Evolutionary conservation across 2,329 filamentous ascomycete species (phyloP).

Genomic region (Epichloe sylvatica): DNA sequence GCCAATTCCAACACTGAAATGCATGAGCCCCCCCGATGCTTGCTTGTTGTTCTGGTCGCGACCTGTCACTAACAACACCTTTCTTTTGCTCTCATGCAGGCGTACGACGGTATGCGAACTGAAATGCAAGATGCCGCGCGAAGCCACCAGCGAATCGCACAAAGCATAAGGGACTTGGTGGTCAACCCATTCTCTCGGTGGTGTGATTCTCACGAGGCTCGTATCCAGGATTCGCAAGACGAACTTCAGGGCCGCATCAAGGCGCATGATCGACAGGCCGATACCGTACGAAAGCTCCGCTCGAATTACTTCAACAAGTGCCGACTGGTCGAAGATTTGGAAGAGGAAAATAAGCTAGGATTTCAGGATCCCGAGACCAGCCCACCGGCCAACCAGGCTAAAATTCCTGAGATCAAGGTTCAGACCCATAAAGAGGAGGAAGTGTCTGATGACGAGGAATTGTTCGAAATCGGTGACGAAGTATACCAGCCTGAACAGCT

Average conservation of each 20-base stretch:
- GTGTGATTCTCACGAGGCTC: conserved; percentile 87
- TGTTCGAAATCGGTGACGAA: conserved; percentile 82
- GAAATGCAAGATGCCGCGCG: conserved; percentile 87
- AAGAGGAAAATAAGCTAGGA: conserved; percentile 96
- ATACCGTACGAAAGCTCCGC: conserved; percentile 79
- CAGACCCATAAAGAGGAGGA: conserved; percentile 50
- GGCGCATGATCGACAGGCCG: conserved; percentile 81
- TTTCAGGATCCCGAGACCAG: conserved; percentile 77
- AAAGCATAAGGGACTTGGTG: conserved; percentile 90
- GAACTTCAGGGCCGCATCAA: conserved; percentile 85
- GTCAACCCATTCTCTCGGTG: conserved; percentile 88
- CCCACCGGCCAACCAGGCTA: conserved; percentile 39
- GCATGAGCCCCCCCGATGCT: neutral
- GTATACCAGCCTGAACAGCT: conserved; percentile 73
- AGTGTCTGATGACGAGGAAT: conserved; percentile 55
- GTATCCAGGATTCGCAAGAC: conserved; percentile 87
- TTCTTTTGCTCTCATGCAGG: conserved; percentile 34
- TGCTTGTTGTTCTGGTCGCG: neutral
- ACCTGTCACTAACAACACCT: conserved; percentile 8
- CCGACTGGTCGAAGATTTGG: conserved; percentile 83
- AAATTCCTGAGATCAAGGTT: conserved; percentile 77
- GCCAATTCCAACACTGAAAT: neutral
- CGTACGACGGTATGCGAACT: conserved; percentile 80
- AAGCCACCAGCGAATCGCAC: conserved; percentile 89
- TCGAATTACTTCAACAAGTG: conserved; percentile 99